Base-by-base conservation (phyloP, 768 basidiomycete species). In the Strobilomyces dryophilus region DNA sequence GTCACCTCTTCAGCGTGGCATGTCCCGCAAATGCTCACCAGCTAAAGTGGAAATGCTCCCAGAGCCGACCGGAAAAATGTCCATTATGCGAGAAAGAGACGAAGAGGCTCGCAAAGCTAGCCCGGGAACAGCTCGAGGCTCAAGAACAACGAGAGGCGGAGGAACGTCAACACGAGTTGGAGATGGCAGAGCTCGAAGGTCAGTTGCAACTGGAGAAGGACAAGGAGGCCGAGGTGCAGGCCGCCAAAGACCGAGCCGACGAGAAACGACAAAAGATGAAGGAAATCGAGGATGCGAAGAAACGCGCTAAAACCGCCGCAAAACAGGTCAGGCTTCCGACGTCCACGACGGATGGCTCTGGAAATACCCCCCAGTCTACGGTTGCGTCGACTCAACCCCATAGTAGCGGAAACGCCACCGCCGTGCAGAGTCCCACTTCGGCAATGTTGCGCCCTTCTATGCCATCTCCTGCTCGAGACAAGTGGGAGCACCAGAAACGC, bases 401-500 rank as follows among this genome's bases (percentile, higher is more conserved):
- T 7, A 6, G 29, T 29, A 29, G 29, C 29, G 29, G 29, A 29
- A 29, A 29, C 29, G 29, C 29, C 29, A 29, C 29, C 29, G 8
- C 29, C 6, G 6, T 29, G 29, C 29, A 29, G 29, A 9, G 29
- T 6, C 29, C 9, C 5, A 9, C 29, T 7, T 12, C 39, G 18
- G 8, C 41, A 6, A 5, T 49, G 5, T 1, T 32, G 4, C 61
- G 59, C 14, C 57, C 54, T 4, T 45, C 57, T 8, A n/a, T 44
- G 41, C 59, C 56, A 10, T 79, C 79, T 0, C 57, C 66, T 12
- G 71, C 79, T 1, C 65, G 76, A 62, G 55, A 63, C 0, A 76
- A 79, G 47, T 88, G 87, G 86, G 66, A 78, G 51, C 67, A 77
- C 10, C 79, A 80, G 63, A 88, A 88, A 65, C 65, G 64, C 4